phyloP scores from a whole-genome alignment of 768 basidiomycete genomes.

The Boletus patriciae region DNA sequence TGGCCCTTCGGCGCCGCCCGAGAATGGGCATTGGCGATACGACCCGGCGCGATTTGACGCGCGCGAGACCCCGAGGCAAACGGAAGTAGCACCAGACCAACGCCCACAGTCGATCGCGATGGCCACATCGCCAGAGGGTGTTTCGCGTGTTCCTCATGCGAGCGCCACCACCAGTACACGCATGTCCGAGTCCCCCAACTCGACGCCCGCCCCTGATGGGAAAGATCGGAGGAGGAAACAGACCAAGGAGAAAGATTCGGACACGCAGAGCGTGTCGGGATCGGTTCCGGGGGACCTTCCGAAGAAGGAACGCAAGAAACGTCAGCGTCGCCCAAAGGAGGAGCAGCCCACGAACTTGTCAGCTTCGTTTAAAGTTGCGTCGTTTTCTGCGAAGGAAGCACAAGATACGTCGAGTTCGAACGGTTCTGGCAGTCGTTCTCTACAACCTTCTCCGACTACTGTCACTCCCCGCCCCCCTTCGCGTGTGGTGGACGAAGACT shows the following conservation, averaged over 20 bases:
- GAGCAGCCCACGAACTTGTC: slow-evolving; percentile 36
- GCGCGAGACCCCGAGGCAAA: slow-evolving; percentile 41
- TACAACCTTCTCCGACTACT: slow-evolving; percentile 72
- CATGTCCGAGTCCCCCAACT: slow-evolving; percentile 62
- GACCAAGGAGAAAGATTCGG: slow-evolving; percentile 51
- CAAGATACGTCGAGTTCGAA: slow-evolving; percentile 69
- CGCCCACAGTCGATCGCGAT: slow-evolving; percentile 40
- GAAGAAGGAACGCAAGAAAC: slow-evolving; percentile 60
- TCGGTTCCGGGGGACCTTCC: slow-evolving; percentile 39
- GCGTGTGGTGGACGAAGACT: slow-evolving; percentile 85
- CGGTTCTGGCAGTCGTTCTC: slow-evolving; percentile 59
- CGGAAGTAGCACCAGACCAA: slow-evolving; percentile 33
- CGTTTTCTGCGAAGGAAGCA: slow-evolving; percentile 42
- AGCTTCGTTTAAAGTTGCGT: slow-evolving; percentile 35
- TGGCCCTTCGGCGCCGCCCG: slow-evolving; percentile 39
- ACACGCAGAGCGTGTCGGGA: slow-evolving; percentile 34
- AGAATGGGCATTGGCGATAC: slow-evolving; percentile 53
- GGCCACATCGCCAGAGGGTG: slow-evolving; percentile 48
- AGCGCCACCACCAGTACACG: slow-evolving; percentile 37
- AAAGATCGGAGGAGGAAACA: slow-evolving; percentile 48
- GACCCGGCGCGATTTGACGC: slow-evolving; percentile 57
- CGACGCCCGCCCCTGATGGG: slow-evolving; percentile 40
- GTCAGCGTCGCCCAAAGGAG: slow-evolving; percentile 46
- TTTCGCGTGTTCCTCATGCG: slow-evolving; percentile 29
- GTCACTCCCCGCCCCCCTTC: slow-evolving; percentile 59